Percentiles rank a stretch among this genome's conserved stretches.
Conservation (phyloP, 257 asterid genomes). For the Solanum corneliomulleri region DNA sequence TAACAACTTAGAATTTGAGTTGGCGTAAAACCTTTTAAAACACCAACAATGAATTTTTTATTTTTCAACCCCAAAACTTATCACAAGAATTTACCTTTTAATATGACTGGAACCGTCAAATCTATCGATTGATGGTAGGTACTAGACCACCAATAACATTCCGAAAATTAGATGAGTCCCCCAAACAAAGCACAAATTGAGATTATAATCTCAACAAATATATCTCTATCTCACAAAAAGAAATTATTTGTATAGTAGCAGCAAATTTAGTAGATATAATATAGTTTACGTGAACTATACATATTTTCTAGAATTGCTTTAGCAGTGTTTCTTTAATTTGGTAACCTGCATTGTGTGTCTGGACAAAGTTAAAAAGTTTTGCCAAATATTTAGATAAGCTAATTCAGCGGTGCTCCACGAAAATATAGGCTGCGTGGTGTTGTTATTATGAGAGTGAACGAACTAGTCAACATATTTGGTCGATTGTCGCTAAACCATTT, state of each 20-base stretch:
- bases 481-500: not conserved
- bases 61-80: not conserved
- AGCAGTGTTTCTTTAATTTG: no score
- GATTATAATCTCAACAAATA: not conserved
- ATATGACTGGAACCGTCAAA: no score
- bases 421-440: not conserved
- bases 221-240: not conserved
- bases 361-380: not conserved
- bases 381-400: not conserved
- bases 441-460: not conserved
- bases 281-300: no score
- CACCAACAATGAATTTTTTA: not conserved
- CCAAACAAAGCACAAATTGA: not conserved
- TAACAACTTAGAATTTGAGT: not conserved
- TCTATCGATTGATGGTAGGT: not conserved
- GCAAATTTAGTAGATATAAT: no score
- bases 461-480: not conserved
- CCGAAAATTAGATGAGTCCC: not conserved
- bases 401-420: not conserved
- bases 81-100: not conserved
- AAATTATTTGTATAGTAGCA: not conserved
- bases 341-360: not conserved
- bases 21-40: not conserved
- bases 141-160: not conserved
- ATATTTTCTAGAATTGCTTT: no score